Base-by-base conservation (phyloP, 768 basidiomycete species). In the Lactifluus piperatus region DNA sequence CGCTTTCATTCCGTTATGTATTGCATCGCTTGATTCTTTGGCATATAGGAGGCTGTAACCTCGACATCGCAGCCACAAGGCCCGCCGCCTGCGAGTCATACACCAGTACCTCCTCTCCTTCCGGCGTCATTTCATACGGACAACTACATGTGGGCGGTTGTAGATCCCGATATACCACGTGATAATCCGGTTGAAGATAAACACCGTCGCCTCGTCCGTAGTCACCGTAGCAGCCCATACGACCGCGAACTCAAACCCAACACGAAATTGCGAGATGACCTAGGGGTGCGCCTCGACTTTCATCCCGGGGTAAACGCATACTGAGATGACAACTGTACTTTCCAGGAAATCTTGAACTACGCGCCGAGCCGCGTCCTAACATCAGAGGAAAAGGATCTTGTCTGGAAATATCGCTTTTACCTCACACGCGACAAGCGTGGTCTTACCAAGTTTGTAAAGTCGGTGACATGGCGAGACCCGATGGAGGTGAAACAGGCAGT, bases 341-440 rank as follows among this genome's bases (percentile, higher is more conserved):
- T 56, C 4, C 63, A 97, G 94, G 83, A 85, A 62, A 92, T 99
- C 49, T 81, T 99, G 51, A 84, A 84, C 51, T 93, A 97, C 64
- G 86, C 94, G 0, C 97, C 97, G 0, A 94, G 89, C 58, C 90
- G 87, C 59, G 78, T 81, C 10, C 77, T 99, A 8, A 89, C 83
- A 4, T 85, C 92, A 0, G 90, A 94, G 67, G 95, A 98, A 73
- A 97, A 95, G 68, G 95, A 98, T 65, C 76, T 94, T 43, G 85
- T 98, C 39, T 99, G 97, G 97, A 94, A 95, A 71, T 99, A 95
- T 78, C 83, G 97, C n/a, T 99, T 97, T 74, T 98, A 97, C 65
- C 84, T 99, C 11, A 83, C 86, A 3, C 77, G 93, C 34, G 91
- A 94, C 71, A 94, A 92, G 72, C 85, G 90, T 10, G 94, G 94